phyloP scores from a whole-genome alignment of 179 eudicot species.

The Heliamphora pulchella region DNA sequence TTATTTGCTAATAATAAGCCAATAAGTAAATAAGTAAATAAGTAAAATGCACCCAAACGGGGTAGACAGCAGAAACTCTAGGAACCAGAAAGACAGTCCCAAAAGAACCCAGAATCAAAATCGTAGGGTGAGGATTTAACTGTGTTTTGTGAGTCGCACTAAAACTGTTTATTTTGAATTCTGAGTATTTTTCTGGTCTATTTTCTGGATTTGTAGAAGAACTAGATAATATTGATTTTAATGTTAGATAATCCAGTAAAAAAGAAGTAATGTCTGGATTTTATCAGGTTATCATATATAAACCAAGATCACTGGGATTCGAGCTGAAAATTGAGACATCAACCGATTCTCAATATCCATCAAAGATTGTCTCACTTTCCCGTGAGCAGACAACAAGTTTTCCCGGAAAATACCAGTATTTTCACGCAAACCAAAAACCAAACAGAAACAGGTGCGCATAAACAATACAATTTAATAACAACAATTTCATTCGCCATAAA shows the following conservation, averaged over 20 bases:
- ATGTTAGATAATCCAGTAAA: neutral
- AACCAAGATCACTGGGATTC: neutral
- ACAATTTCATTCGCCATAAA: neutral
- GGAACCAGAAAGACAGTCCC: too few relatives aligned
- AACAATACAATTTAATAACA: neutral
- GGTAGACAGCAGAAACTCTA: too few relatives aligned
- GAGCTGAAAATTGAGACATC: neutral
- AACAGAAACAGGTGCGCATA: neutral
- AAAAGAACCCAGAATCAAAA: too few relatives aligned
- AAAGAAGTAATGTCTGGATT: too few relatives aligned
- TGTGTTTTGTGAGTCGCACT: too few relatives aligned
- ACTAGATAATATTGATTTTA: neutral
- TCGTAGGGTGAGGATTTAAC: too few relatives aligned
- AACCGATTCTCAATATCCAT: conserved; percentile 12
- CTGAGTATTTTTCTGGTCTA: too few relatives aligned
- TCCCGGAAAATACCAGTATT: neutral
- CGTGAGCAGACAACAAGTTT: neutral
- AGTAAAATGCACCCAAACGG: too few relatives aligned
- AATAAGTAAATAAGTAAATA: too few relatives aligned
- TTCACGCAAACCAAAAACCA: neutral
- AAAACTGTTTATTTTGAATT: too few relatives aligned
- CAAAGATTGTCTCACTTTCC: neutral
- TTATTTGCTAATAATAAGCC: too few relatives aligned
- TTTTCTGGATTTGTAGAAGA: too few relatives aligned
- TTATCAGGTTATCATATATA: neutral